Evolutionary conservation across 345 rosid species (phyloP), one percentile per base, ranked within the genome.

Genomic region (Mercurialis annua): DNA sequence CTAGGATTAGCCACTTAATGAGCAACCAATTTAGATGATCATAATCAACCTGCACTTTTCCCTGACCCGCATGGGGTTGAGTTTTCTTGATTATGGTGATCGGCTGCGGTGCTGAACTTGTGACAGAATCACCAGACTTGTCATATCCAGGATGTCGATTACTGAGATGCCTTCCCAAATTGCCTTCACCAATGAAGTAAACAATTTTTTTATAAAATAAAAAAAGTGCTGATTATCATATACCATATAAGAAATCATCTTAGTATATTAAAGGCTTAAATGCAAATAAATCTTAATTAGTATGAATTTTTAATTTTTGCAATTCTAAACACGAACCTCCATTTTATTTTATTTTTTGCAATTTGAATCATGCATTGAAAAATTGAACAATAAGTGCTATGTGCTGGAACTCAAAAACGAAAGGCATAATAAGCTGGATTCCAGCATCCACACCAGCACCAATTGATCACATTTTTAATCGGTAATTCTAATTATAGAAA

Each of bases 71-170:
- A n/a, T 80, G 92, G 47, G 74, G 69, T 67, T 77, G 89, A 68
- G 87, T 56, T 68, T 84, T 87, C 75, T 86, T 88, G 49, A 80
- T 71, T 27, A 76, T 75, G 18, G 82, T n/a, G 30, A 72, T 50
- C 1, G 81, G 67, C 68, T 77, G 92, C 26, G 87, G 82, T 46
- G 84, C 75, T 23, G 82, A 69, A 73, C 40, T 83, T 53, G 84
- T 56, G 44, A 81, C 71, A 74, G 63, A 67, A 73, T 93, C 94
- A 49, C 78, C 78, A 14, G 82, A 38, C 81, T 88, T 90, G 64
- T 93, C 97, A 43, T 90, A 93, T 62, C 98, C 98, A 1, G 97
- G 94, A 76, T 93, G 98, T 51, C 96, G 90, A 80, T 89, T 87
- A 69, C 82, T 82, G 29, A 88, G 83, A 77, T 93, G 96, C 86